Evolutionary conservation across 1,284 basidiomycete genomes (phyloP).

Genomic region (Ustilago loliicola): DNA sequence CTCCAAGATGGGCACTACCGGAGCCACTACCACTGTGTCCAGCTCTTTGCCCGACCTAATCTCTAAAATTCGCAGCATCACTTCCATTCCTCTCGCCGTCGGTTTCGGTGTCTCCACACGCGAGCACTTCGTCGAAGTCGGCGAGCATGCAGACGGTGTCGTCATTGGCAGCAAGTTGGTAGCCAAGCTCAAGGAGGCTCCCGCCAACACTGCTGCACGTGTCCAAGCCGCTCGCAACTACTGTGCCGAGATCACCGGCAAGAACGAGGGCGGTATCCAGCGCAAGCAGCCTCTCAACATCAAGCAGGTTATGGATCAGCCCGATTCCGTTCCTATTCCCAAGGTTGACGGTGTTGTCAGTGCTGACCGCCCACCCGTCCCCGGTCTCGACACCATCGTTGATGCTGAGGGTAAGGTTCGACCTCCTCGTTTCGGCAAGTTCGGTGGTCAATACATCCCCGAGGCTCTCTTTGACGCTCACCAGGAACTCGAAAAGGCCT

Average conservation of each 20-base stretch:
- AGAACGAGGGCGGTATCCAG: constrained; percentile 60
- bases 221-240: constrained; percentile 74
- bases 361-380: constrained; percentile 52
- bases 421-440: constrained; percentile 90
- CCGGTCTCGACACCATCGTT: constrained; percentile 58
- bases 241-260: constrained; percentile 77
- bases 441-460: constrained; percentile 96
- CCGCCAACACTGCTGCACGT: constrained; percentile 69
- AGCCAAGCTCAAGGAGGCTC: constrained; percentile 78
- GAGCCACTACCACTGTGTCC: constrained; percentile 81
- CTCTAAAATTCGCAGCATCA: constrained; percentile 70
- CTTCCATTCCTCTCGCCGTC: constrained; percentile 87
- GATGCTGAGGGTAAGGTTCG: constrained; percentile 56
- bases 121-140: constrained; percentile 89
- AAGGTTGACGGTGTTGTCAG: constrained; percentile 63
- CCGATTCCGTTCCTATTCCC: constrained; percentile 56
- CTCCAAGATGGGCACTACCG: constrained; percentile 94
- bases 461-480: constrained; percentile 93
- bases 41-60: constrained; percentile 69
- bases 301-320: constrained; percentile 51
- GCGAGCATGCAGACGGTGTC: constrained; percentile 85
- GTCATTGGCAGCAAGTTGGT: constrained; percentile 92
- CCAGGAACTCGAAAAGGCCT: constrained; percentile 89
- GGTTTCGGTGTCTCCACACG: constrained; percentile 97
- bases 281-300: constrained; percentile 60